Evolutionary conservation across 768 basidiomycete species (phyloP), one percentile per base, ranked within the genome.

Genomic region (Psilocybe cubensis): DNA sequence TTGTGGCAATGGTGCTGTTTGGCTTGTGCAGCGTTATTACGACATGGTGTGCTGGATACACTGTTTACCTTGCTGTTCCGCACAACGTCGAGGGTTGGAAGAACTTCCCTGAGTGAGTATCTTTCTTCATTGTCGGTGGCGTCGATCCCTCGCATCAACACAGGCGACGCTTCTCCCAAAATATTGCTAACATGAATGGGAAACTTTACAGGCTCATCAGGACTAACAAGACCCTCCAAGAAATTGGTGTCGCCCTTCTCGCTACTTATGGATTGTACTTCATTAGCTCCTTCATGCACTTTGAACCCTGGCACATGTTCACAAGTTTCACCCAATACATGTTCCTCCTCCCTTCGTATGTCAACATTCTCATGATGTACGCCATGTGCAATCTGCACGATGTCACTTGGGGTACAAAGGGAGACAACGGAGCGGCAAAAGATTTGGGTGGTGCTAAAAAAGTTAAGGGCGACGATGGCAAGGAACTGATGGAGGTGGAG

Each of bases 251-350:
- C 57, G 92, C 90, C 49, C 76, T 96, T 56, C 74, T 85, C 61
- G 82, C 87, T 66, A 87, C 94, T 56, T 89, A 91, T 75, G 82
- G 89, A 70, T 80, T 94, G 60, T 98, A 94, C 80, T 81, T 97
- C 67, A 73, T 96, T 66, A 83, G 88, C 57, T 93, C 91, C 7
- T 74, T 96, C 71, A 86, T 98, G 75, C 92, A 96, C 65, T 73
- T 94, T 33, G 96, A 98, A 70, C 96, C 95, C 0, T 96, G 94
- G 94, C 96, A 98, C 80, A 91, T 98, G 85, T 83, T 98, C 73
- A 96, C 96, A 11, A 92, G 88, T 54, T 94, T 96, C 79, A 67
- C 86, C 45, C 91, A 96, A 71, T 98, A 96, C 74, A 82, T 97
- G 81, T 91, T 97, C 80, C 82, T 95, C 63, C 79, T 94, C 35